Base-by-base conservation (phyloP, 2,329 filamentous ascomycete genomes). In the Phaeophleospora eucalypticola region DNA sequence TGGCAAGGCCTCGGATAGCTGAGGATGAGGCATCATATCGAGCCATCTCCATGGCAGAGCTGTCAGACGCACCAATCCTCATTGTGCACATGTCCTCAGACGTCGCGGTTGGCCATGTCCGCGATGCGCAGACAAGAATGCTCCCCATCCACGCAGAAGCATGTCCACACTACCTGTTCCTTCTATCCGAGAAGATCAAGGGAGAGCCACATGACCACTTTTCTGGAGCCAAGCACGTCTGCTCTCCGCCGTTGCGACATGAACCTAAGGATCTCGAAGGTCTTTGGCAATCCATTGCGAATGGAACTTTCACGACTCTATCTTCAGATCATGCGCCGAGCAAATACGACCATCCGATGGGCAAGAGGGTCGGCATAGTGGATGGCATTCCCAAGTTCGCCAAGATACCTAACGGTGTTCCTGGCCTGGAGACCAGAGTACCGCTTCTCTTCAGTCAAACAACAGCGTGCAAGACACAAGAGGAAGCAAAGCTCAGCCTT, bases 41-140 rank as follows among this genome's bases (percentile, higher is more conserved):
- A 4, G 73, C 72, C 36, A 78, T 79, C 46, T 67, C 69, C 2
- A 61, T 80, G 0, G 70, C 74, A 0, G 69, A 74, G 48, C 61
- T 79, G 7, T 71, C 72, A 3, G 71, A 78, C 50, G 70, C 71
- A 0, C 77, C 77, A 0, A 75, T 79, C 39, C 58, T 79, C 32
- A 69, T 80, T 24, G 77, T 79, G 33, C 76, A 79, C 57, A 71
- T 79, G 61, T 72, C 68, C 4, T 74, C 71, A 9, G 58, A 62
- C 35, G 54, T 59, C 3, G 64, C 65, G 0, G 54, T 64, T n/a
- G 39, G 43, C 19, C 65, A 67, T 53, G 63, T 68, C 14, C 56
- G 63, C 19, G 58, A 64, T 35, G 65, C 65, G 4, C 65, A 67
- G 48, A 60, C 58, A 7, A 49, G 64, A 32, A 48, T 66, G 6